Base-by-base conservation (phyloP, 2,329 filamentous ascomycete species). In the Akanthomyces dipterigenus region DNA sequence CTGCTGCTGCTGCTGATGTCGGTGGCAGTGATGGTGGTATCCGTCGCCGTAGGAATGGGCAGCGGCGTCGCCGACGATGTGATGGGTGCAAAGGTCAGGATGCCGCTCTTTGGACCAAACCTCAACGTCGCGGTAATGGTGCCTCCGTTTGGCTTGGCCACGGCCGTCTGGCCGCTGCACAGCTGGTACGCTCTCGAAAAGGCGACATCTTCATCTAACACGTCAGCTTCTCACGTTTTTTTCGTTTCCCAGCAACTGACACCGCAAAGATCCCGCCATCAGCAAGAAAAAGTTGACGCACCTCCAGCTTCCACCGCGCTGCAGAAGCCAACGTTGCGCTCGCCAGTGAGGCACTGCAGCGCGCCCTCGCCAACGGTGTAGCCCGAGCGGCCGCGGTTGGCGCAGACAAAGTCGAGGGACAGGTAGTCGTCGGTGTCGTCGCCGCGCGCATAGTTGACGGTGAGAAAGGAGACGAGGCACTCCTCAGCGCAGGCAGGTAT, bases 311-410 rank as follows among this genome's bases (percentile, higher is more conserved):
- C 79, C 12, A 73, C 67, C 3, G 76, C 74, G 5, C 75, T 71
- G 70, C 89, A 92, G 16, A 73, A 74, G 2, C 80, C 80, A 49
- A 79, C 67, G 40, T 72, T 72, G 61, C 70, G 73, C 68, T 83
- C 80, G 8, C 82, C 82, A 9, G 82, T 76, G 38, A 89, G 80
- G 71, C 89, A 92, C 68, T 87, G 82, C 64, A 90, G 73, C 5
- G 85, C 87, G 12, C 81, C 88, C 73, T 91, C 89, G n/a, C 87
- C 88, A 53, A 91, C 68, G 1, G 89, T 91, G 67, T 86, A 88
- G 11, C 85, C 87, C 34, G 81, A 81, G 14, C 71, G 73, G 9
- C 87, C 87, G 38, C 77, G 77, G 62, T 79, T 78, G 42, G 80
- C 79, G 71, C 89, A 92, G 7, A 91, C 77, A 66, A 87, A 90